Evolutionary conservation across 164 flowering plant genomes (phyloP), one percentile per base, ranked within the genome.

Genomic region (Aristolochia contorta): DNA sequence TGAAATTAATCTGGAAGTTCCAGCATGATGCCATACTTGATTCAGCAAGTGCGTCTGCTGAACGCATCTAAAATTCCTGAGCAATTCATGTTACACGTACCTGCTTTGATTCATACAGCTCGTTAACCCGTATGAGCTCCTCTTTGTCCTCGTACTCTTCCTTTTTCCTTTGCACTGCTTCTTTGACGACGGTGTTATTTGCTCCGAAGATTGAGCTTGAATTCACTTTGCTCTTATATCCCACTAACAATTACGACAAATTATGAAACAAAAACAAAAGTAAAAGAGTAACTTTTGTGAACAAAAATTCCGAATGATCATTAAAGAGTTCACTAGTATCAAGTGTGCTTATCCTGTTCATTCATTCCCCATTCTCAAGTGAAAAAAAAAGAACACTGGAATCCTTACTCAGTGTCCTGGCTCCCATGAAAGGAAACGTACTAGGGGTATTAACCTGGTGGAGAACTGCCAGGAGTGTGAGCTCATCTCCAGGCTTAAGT

Each of bases 391-490:
- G 46, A 59, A 67, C 60, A 55, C 65, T 59, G 56, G 50, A 64
- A 64, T 51, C 53, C 80, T 79, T 81, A 77, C 82, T 22, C 56
- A 72, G 41, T 67, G 65, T 73, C 57, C 64, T 64, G 61, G 68
- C 70, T 72, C 68, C 60, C 67, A 53, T 67, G 69, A 71, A 66
- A 74, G 84, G 64, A 65, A 72, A 82, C 86, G 73, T 82, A 80
- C 85, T 79, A 76, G 86, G 85, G 58, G 65, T 84, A 79, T 66
- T 77, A 80, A 80, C 82, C 85, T 82, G 83, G 70, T 80, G 88
- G 71, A 83, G 78, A 76, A 83, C 76, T 50, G 72, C 80, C 1
- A 85, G 71, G n/a, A 85, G 71, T 32, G 68, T 78, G 66, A 85
- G 75, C 49, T 60, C 65, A 71, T 85, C 91, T 63, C 86, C 84